Conservation (phyloP, 305 asterid species). For the Fraxinus nigra region DNA sequence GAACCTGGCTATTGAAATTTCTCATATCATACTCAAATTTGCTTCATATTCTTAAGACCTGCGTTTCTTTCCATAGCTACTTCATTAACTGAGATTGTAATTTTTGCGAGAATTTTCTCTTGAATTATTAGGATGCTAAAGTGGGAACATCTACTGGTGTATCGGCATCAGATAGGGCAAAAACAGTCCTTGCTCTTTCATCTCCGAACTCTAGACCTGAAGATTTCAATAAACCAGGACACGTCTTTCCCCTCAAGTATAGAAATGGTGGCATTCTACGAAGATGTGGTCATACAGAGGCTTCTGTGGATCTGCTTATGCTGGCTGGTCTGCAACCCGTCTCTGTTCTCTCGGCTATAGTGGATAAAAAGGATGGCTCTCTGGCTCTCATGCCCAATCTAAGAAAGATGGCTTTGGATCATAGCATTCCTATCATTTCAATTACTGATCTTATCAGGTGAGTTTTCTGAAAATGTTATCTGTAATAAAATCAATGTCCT, state of each 20-base stretch:
- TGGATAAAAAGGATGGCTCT: conserved; percentile 67
- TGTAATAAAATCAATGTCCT: background rate
- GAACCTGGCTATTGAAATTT: background rate
- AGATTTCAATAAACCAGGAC: conserved; percentile 84
- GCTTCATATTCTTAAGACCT: too few species aligned
- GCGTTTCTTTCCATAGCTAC: too few species aligned
- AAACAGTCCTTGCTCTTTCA: conserved; percentile 64
- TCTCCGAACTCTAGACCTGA: conserved; percentile 58
- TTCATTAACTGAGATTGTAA: too few species aligned
- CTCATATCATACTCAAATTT: background rate
- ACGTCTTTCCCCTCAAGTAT: conserved; percentile 79
- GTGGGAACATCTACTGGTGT: conserved; percentile 68
- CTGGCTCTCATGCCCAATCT: conserved; percentile 49
- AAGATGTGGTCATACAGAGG: conserved; percentile 80
- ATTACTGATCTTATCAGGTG: conserved; percentile 74
- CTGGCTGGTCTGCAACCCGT: conserved; percentile 57
- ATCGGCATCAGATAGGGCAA: conserved; percentile 77
- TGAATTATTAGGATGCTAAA: conserved; percentile 59
- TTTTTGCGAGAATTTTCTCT: too few species aligned
- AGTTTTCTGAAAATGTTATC: background rate
- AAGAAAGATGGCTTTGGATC: conserved; percentile 46
- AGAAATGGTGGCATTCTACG: conserved; percentile 69
- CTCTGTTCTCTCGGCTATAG: conserved; percentile 59
- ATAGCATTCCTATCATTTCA: conserved; percentile 59
- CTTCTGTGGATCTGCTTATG: conserved; percentile 67